Base-by-base conservation (phyloP, 495 filamentous ascomycete genomes). In the Gamarada debralockiae region DNA sequence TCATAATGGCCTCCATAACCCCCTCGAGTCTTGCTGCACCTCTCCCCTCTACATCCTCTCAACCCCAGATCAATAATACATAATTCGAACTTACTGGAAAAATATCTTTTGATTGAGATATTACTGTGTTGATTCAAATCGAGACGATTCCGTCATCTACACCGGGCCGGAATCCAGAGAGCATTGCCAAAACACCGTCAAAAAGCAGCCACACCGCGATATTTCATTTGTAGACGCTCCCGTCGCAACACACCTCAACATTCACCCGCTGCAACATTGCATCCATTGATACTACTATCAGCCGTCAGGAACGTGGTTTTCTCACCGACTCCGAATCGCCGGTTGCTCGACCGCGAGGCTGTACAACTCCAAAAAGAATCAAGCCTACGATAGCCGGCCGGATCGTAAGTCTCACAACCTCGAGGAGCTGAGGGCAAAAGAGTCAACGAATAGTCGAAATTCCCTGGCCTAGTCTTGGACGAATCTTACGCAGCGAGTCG, bases 331-430 rank as follows among this genome's bases (percentile, higher is more conserved):
- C n/a, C 22, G 21, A 27, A 34, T 40, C 40, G 15, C 17, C 25
- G 23, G 22, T 14, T 15, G 37, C 13, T 9, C 22, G 43, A 25
- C 47, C n/a, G 34, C 51, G 42, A 55, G 51, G 52, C 52, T 55
- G 57, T 52, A 41, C 24, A 2, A 58, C 49, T 38, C 36, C n/a
- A n/a, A n/a, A n/a, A n/a, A 52, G 27, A 21, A 33, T 18, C 51
- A 51, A 31, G 53, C 57, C 57, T 50, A 48, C 33, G 57, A 50
- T 48, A 60, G 33, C 27, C 27, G 27, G 27, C 53, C 57, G 52
- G 8, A 53, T 50, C 50, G 29, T 46, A 21, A 45, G 45, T 47
- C 49, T 53, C 25, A 38, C 45, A 27, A 24, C 23, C 12, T 15
- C 14, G 21, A 42, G 29, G 18, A 43, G 21, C 15, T 29, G 37